phyloP scores from a whole-genome alignment of 2,329 filamentous ascomycete species.

The Exophiala bonariae region DNA sequence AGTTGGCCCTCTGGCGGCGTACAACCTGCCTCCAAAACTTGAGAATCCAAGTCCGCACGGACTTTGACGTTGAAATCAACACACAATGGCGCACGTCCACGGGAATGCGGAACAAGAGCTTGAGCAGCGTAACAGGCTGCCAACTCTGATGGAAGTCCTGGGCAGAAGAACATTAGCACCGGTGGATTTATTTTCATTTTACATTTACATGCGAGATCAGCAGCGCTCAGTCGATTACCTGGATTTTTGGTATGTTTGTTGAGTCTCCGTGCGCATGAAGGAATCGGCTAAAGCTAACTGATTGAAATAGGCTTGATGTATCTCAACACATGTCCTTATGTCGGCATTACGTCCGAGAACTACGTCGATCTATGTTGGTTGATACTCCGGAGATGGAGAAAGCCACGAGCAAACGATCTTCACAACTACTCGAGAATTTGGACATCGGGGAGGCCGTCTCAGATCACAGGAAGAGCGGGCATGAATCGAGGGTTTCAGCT shows the following conservation, averaged over 20 bases:
- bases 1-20: no score
- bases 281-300: conserved; percentile 17
- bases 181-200: conserved; percentile 97
- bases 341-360: conserved; percentile 92
- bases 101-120: conserved; percentile 31
- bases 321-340: conserved; percentile 97
- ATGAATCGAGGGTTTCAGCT: conserved; percentile 87
- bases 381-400: conserved; percentile 90
- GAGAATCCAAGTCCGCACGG: no score
- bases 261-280: not conserved
- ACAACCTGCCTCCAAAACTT: no score
- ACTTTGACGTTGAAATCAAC: not conserved
- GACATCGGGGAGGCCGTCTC: conserved; percentile 60
- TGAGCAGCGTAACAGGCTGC: conserved; percentile 74
- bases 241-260: conserved; percentile 82
- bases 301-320: conserved; percentile 80
- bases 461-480: conserved; percentile 61
- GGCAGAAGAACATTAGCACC: conserved; percentile 92
- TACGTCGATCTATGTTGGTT: conserved; percentile 88
- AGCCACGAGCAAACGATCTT: conserved; percentile 78
- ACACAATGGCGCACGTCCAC: conserved; percentile 15
- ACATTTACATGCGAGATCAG: conserved; percentile 99
- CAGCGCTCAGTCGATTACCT: conserved; percentile 97
- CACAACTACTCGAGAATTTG: conserved; percentile 71
- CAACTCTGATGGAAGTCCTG: conserved; percentile 92